Percentiles rank a stretch among this genome's conserved stretches.
phyloP scores from a whole-genome alignment of 73 alveolate species.

The Paramecium octaurelia region DNA sequence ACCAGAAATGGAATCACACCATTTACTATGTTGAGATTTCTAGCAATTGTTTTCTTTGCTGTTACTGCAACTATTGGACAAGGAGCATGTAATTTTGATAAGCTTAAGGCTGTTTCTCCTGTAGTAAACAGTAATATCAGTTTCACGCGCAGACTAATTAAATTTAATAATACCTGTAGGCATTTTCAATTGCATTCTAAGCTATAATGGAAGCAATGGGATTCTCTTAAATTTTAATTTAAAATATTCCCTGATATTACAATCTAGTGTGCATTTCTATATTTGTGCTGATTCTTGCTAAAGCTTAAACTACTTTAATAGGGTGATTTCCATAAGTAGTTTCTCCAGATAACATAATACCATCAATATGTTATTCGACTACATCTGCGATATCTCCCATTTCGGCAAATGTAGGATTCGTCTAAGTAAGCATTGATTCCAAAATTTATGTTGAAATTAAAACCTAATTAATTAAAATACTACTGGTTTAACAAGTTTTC shows the following conservation, averaged over 20 bases:
- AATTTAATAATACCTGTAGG: not conserved
- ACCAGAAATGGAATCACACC: slow-evolving; percentile 25
- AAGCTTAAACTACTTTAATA: not conserved
- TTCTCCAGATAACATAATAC: slow-evolving; percentile 31
- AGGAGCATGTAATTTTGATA: slow-evolving; percentile 19
- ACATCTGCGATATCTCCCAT: slow-evolving; percentile 46
- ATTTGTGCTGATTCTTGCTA: not conserved
- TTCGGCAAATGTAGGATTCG: slow-evolving; percentile 38
- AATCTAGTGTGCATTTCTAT: not conserved
- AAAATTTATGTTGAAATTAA: slow-evolving; percentile 27
- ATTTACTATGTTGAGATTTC: not conserved
- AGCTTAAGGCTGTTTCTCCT: not conserved
- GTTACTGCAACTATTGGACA: slow-evolving; percentile 23
- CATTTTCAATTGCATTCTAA: slow-evolving; percentile 2
- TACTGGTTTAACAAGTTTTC: slow-evolving; percentile 34
- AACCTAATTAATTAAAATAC: not conserved
- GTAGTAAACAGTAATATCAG: not conserved
- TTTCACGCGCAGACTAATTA: not conserved
- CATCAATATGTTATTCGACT: slow-evolving; percentile 19
- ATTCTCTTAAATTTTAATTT: not conserved
- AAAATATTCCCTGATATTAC: not conserved
- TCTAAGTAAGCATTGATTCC: slow-evolving; percentile 30
- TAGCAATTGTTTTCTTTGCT: not conserved
- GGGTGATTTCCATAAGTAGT: slow-evolving; percentile 35
- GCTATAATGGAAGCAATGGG: slow-evolving; percentile 28